Evolutionary conservation across 257 asterid genomes (phyloP).

Genomic region (Solanum megistacrolobum): DNA sequence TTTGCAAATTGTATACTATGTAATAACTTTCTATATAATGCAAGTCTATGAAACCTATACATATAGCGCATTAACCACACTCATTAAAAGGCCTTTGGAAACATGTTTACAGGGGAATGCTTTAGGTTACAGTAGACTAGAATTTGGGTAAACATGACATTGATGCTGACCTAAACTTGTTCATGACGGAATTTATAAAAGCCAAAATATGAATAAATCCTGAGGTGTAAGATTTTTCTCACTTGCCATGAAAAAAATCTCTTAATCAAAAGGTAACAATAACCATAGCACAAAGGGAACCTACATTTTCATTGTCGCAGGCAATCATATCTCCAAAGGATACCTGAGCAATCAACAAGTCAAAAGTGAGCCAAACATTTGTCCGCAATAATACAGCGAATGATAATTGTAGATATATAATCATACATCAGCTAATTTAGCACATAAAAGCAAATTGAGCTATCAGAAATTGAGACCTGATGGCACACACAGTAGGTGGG

Average conservation of each 20-base stretch:
- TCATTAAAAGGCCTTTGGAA: not conserved
- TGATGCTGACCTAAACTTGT: not conserved
- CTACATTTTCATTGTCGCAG: conserved; percentile 92
- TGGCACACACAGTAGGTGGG: conserved; percentile 96
- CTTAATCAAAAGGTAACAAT: not conserved
- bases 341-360: conserved; percentile 42
- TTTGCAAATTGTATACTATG: not conserved
- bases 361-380: not conserved
- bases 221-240: not conserved
- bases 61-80: not conserved
- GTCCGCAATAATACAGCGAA: not conserved
- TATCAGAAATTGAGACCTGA: conserved; percentile 38
- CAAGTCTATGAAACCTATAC: not conserved
- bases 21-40: not conserved
- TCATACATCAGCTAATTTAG: not conserved
- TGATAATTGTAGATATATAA: not conserved
- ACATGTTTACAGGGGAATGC: not conserved
- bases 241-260: not conserved
- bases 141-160: not conserved
- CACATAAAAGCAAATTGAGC: not conserved
- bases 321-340: conserved; percentile 99
- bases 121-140: not conserved
- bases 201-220: not conserved
- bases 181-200: not conserved
- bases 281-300: conserved; percentile 1